These are phyloP conservation scores for Microascus cirrosus DNA, from an alignment of 2,329 filamentous ascomycete genomes.

Conservation along the genomic window DNA sequence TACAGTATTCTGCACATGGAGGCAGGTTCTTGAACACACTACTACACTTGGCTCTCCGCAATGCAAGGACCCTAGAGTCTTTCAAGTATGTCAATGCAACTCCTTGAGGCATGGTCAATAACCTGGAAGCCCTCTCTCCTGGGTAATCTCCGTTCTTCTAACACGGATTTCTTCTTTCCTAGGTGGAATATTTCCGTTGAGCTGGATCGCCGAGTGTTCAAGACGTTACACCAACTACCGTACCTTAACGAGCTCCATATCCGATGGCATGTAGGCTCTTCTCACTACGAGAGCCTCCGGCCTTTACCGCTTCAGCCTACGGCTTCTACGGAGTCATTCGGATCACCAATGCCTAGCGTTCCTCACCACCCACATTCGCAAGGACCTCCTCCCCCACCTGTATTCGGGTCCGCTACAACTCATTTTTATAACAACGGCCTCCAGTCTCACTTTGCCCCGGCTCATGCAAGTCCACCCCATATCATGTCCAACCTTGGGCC, in stretches of 20 bases:
- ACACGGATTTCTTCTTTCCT: background rate
- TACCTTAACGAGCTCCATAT: slow-evolving; percentile 43
- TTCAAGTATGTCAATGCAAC: slow-evolving; percentile 34
- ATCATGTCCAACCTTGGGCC: slow-evolving; percentile 19
- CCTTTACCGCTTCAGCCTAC: slow-evolving; percentile 24
- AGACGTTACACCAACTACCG: slow-evolving; percentile 40
- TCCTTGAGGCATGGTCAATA: background rate
- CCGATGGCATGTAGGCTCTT: slow-evolving; percentile 46
- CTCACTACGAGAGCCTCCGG: slow-evolving; percentile 38
- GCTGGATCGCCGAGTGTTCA: slow-evolving; percentile 46
- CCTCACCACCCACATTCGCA: slow-evolving; percentile 1
- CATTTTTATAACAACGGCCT: background rate
- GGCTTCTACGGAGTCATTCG: background rate
- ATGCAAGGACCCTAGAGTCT: slow-evolving; percentile 40
- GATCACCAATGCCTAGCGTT: background rate
- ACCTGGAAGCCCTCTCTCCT: background rate
- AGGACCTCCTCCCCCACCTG: slow-evolving; percentile 8
- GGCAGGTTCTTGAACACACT: slow-evolving; percentile 56
- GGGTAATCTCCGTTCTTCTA: background rate
- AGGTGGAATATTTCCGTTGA: slow-evolving; percentile 57
- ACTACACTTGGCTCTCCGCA: slow-evolving; percentile 43
- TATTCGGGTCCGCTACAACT: slow-evolving; percentile 9
- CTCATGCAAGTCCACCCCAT: slow-evolving; percentile 9
- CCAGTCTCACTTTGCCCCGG: background rate
- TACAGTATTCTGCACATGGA: slow-evolving; percentile 42